These are phyloP conservation scores for Amylostereum chailletii DNA, from an alignment of 1,284 basidiomycete species.

Conservation along the genomic window DNA sequence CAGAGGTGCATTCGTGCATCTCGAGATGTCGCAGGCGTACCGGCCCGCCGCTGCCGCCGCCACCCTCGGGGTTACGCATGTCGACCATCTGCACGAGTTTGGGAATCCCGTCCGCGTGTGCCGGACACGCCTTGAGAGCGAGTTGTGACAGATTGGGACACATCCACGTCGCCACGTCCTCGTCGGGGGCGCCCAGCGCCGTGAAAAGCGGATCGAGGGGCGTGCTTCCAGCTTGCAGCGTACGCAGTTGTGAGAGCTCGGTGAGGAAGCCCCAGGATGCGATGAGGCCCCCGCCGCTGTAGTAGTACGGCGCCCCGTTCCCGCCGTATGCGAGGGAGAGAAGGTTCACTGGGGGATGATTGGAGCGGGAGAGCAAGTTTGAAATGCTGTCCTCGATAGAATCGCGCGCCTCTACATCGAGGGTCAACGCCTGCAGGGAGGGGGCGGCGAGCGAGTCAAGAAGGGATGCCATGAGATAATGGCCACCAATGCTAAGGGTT, in stretches of 20 bases:
- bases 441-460: constrained; percentile 56
- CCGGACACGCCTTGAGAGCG: constrained; percentile 50
- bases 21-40: constrained; percentile 46
- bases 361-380: constrained; percentile 47
- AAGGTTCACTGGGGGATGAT: constrained; percentile 41
- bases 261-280: constrained; percentile 41
- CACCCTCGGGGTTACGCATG: constrained; percentile 48
- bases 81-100: constrained; percentile 64
- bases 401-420: constrained; percentile 62
- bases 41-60: constrained; percentile 25
- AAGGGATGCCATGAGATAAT: constrained; percentile 52
- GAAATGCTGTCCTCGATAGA: constrained; percentile 59
- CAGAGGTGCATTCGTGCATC: constrained; percentile 50
- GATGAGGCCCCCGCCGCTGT: constrained; percentile 30
- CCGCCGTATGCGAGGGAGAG: constrained; percentile 53
- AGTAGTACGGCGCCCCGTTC: constrained; percentile 31
- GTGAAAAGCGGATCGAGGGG: constrained; percentile 51
- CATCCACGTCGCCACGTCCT: constrained; percentile 45
- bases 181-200: constrained; percentile 48
- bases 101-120: constrained; percentile 49
- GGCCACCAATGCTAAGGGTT: constrained; percentile 51
- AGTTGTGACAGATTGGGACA: constrained; percentile 51
- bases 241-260: constrained; percentile 39
- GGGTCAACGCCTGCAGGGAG: constrained; percentile 39
- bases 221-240: constrained; percentile 52